A percentile compares a stretch with the other conserved stretches of the same genome.
phyloP scores from a whole-genome alignment of 78 protist species.

The Blattamonas nauphoetae region DNA sequence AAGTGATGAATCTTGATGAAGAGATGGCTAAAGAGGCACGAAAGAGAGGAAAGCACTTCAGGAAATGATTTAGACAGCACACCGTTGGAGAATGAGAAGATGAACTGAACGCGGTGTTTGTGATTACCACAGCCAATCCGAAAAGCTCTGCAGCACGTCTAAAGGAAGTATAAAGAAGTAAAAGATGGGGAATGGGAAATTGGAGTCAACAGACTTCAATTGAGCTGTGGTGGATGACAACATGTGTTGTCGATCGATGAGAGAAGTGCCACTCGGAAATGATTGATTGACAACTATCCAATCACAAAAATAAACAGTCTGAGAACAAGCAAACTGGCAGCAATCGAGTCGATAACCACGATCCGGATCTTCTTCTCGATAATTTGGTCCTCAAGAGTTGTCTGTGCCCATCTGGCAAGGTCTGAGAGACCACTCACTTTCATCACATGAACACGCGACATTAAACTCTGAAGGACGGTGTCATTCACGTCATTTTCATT shows the following conservation, averaged over 20 bases:
- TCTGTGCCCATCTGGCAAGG: not conserved
- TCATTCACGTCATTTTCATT: not conserved
- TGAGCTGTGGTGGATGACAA: not conserved
- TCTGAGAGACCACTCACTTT: not conserved
- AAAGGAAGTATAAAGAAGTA: not conserved
- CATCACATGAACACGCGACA: not conserved
- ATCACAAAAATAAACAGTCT: not conserved
- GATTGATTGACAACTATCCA: not conserved
- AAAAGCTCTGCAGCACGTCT: not conserved
- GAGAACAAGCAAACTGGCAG: not conserved
- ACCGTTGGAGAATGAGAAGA: not conserved
- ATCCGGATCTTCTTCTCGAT: not conserved
- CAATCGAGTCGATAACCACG: not conserved
- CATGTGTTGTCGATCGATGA: not conserved
- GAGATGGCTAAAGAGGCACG: not conserved
- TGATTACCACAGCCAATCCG: not conserved
- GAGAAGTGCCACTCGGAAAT: not conserved
- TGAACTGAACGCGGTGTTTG: not conserved
- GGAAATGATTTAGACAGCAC: not conserved
- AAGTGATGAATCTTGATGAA: not conserved
- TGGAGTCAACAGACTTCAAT: not conserved
- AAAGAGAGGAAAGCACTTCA: not conserved
- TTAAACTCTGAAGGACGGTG: not conserved
- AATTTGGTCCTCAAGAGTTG: not conserved
- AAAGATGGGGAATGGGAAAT: not conserved